These are phyloP conservation scores for Paramecium pentaurelia DNA, from an alignment of 73 alveolate genomes.

Conservation along the genomic window DNA sequence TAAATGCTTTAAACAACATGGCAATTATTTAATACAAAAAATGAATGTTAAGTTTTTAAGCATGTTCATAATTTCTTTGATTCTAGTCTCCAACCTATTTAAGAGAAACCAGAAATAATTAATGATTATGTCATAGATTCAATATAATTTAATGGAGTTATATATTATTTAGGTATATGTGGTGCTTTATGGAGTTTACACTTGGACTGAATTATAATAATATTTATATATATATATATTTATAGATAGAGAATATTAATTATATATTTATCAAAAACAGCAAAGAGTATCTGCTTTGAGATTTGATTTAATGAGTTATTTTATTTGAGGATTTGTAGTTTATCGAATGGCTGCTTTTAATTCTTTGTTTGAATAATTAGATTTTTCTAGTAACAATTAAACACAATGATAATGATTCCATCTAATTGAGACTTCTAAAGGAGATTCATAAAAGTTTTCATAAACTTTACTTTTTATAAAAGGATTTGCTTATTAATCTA, in stretches of 20 bases:
- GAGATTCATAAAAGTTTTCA: neutral
- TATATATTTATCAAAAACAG: neutral
- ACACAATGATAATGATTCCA: slow-evolving; percentile 13
- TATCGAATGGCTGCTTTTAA: neutral
- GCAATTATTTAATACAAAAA: neutral
- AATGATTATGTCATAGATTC: neutral
- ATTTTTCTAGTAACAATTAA: neutral
- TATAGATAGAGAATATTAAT: neutral
- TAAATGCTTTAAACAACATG: neutral
- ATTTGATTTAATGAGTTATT: neutral
- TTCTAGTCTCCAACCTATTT: neutral
- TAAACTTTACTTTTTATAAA: slow-evolving; percentile 12
- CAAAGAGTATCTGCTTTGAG: neutral
- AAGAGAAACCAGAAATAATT: neutral
- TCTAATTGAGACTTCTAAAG: slow-evolving; percentile 3
- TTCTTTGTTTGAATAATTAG: neutral
- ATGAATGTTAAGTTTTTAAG: neutral
- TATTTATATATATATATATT: too few relatives aligned
- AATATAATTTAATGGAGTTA: neutral
- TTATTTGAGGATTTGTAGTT: neutral
- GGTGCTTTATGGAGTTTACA: neutral
- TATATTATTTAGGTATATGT: neutral
- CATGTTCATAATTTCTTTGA: neutral
- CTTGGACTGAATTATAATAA: neutral
- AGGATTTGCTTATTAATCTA: neutral